A percentile compares a stretch with the other conserved stretches of the same genome.
phyloP scores from a whole-genome alignment of 169 alveolate species.

The Plasmodium gallinaceum region DNA sequence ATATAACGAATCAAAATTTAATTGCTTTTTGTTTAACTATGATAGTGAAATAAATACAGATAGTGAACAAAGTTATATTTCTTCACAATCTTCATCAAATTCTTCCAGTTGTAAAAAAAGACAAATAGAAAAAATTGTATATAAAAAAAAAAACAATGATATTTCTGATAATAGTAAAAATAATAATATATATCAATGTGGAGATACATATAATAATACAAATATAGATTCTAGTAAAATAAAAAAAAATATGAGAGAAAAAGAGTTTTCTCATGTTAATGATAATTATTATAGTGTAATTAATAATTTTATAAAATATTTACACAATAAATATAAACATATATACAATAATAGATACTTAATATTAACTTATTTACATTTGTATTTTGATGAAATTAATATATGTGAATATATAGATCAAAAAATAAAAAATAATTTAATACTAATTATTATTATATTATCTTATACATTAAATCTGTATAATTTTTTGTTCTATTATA shows the following conservation, averaged over 20 bases:
- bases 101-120: too few species aligned
- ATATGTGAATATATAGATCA: conserved; percentile 44
- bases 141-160: not conserved
- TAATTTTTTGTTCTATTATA: conserved; percentile 62
- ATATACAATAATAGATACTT: conserved; percentile 58
- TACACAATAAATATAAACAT: conserved; percentile 71
- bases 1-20: conserved; percentile 36
- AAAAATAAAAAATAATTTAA: conserved; percentile 34
- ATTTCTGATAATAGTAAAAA: not conserved
- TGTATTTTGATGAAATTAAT: conserved; percentile 53
- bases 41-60: conserved; percentile 5
- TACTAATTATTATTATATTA: conserved; percentile 37
- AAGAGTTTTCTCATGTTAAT: not conserved
- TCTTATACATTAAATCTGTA: conserved; percentile 41
- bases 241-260: not conserved
- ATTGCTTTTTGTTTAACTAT: conserved; percentile 28
- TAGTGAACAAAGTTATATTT: not conserved
- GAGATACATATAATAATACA: not conserved
- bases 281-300: conserved; percentile 41
- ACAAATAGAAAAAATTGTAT: not conserved
- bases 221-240: not conserved
- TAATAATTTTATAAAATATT: conserved; percentile 35
- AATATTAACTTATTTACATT: conserved; percentile 41
- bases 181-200: not conserved
- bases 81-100: conserved; percentile 8